These are phyloP conservation scores for Trichoderma koningiopsis DNA, from an alignment of 2,329 filamentous ascomycete genomes.

Conservation along the genomic window DNA sequence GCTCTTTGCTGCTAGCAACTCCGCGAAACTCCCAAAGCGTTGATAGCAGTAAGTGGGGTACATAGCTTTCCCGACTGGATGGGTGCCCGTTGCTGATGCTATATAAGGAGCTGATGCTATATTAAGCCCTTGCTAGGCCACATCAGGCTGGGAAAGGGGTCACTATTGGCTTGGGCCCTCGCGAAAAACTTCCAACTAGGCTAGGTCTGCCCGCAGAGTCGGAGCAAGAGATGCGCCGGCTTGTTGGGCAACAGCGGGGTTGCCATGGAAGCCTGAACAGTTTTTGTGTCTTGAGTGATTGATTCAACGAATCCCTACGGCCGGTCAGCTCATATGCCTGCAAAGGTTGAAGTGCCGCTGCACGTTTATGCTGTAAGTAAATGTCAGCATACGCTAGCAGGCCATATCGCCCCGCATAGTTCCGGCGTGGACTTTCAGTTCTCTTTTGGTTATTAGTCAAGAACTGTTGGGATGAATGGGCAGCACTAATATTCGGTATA, in stretches of 20 bases:
- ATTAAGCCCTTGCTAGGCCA: slow-evolving; percentile 19
- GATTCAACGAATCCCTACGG: neutral
- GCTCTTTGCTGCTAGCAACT: neutral
- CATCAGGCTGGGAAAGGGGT: neutral
- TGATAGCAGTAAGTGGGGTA: neutral
- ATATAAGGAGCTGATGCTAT: slow-evolving; percentile 20
- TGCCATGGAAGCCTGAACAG: neutral
- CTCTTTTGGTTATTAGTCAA: neutral
- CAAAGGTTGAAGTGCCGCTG: neutral
- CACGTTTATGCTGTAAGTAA: neutral
- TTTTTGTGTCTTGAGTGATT: neutral
- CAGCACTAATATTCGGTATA: neutral
- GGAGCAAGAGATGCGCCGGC: slow-evolving; percentile 20
- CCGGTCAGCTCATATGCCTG: neutral
- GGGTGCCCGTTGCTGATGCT: slow-evolving; percentile 15
- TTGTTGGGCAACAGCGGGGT: neutral
- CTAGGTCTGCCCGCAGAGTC: slow-evolving; percentile 10
- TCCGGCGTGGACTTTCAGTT: neutral
- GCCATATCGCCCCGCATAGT: neutral
- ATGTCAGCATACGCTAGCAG: neutral
- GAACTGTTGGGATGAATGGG: neutral
- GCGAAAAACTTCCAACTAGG: slow-evolving; percentile 1
- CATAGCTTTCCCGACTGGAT: neutral
- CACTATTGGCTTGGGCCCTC: neutral
- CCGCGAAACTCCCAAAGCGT: neutral